Evolutionary conservation across 345 rosid genomes (phyloP).

Genomic region (Clausena lansium): DNA sequence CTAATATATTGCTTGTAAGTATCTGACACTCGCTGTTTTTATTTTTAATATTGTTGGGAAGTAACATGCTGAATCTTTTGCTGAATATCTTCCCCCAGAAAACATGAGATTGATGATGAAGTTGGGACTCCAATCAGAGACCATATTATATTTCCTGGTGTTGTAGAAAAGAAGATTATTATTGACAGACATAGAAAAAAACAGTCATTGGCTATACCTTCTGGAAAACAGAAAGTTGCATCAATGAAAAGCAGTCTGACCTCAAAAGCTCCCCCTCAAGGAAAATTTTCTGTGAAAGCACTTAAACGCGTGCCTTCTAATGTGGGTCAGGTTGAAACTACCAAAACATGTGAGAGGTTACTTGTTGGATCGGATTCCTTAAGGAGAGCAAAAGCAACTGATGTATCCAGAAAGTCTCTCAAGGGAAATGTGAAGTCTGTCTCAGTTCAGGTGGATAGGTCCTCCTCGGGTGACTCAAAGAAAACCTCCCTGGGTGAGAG

Average conservation of each 20-base stretch:
- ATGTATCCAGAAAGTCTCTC: conserved; percentile 28
- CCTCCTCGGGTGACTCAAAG: conserved; percentile 30
- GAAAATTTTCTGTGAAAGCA: conserved; percentile 27
- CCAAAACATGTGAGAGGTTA: conserved; percentile 36
- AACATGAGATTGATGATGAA: conserved; percentile 64
- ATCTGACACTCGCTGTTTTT: conserved; percentile 9
- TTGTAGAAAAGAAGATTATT: conserved; percentile 31
- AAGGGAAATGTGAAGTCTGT: conserved; percentile 32
- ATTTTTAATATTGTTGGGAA: conserved; percentile 4
- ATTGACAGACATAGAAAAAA: conserved; percentile 30
- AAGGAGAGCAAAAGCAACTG: conserved; percentile 38
- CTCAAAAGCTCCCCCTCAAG: conserved; percentile 26
- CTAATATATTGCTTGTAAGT: conserved; percentile 91
- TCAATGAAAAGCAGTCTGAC: conserved; percentile 31
- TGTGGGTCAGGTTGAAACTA: conserved; percentile 29
- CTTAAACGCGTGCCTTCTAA: conserved; percentile 28
- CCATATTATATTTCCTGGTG: conserved; percentile 67
- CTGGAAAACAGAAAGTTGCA: conserved; percentile 30
- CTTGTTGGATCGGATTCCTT: conserved; percentile 31
- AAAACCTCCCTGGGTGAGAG: conserved; percentile 43
- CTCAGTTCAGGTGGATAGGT: conserved; percentile 29
- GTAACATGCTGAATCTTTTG: conserved; percentile 16
- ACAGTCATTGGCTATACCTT: conserved; percentile 29
- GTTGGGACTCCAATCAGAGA: conserved; percentile 76
- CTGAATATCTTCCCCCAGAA: conserved; percentile 40